A percentile compares a stretch with the other conserved stretches of the same genome.
These are phyloP conservation scores for Rhizophagus clarus DNA, from an alignment of 192 early-diverging fungal species.

Conservation along the genomic window DNA sequence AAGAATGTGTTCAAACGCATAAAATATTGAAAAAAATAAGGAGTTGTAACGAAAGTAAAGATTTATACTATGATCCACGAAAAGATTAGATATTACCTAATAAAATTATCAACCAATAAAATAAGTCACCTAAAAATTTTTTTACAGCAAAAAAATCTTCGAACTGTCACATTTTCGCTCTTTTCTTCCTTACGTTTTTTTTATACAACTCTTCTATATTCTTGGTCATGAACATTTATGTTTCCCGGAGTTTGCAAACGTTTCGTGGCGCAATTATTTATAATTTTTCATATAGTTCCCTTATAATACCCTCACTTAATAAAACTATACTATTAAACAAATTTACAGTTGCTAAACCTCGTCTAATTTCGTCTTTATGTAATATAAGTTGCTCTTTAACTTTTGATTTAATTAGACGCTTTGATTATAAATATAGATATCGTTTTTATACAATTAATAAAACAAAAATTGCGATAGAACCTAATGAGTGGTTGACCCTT, in stretches of 20 bases:
- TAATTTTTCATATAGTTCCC: not conserved
- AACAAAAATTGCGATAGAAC: not conserved
- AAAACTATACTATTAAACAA: not conserved
- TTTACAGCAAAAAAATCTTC: too few species aligned
- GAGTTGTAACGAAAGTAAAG: too few species aligned
- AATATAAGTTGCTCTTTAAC: not conserved
- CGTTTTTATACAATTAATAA: not conserved
- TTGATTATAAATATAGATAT: not conserved
- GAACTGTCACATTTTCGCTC: too few species aligned
- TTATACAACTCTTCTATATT: not conserved
- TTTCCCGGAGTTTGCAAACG: not conserved
- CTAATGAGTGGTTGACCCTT: slow-evolving; percentile 40
- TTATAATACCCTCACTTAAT: not conserved
- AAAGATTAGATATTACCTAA: too few species aligned
- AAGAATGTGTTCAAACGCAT: too few species aligned
- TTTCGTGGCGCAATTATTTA: not conserved
- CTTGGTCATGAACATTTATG: not conserved
- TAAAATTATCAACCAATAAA: too few species aligned
- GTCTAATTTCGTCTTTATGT: not conserved
- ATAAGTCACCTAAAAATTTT: too few species aligned
- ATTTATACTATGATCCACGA: too few species aligned
- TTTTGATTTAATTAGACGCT: not conserved
- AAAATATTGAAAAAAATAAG: too few species aligned
- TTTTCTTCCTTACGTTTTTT: not conserved
- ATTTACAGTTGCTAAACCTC: too few species aligned